These are phyloP conservation scores for Blastomyces percursus DNA, from an alignment of 2,329 filamentous ascomycete genomes.

Conservation along the genomic window DNA sequence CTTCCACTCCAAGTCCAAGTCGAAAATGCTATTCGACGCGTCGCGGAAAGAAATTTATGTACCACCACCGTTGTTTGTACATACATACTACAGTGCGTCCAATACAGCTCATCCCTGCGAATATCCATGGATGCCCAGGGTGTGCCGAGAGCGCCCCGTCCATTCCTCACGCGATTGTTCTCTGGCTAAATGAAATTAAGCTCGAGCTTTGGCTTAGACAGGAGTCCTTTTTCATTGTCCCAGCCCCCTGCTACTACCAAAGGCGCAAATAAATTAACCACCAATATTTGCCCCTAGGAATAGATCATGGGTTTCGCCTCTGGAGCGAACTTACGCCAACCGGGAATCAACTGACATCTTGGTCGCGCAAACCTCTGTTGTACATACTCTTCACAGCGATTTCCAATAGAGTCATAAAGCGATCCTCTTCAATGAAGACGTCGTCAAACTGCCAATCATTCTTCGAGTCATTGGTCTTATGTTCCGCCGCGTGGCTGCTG, in stretches of 20 bases:
- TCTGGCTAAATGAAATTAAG: not conserved
- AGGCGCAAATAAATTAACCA: not conserved
- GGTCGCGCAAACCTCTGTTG: conserved; percentile 12
- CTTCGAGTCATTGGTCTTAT: not conserved
- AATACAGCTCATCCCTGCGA: not conserved
- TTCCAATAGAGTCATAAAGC: conserved; percentile 21
- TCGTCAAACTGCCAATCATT: conserved; percentile 20
- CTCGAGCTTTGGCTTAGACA: not conserved
- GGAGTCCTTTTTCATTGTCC: not conserved
- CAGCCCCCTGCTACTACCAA: not conserved
- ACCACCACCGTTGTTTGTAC: not conserved
- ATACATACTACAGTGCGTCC: not conserved
- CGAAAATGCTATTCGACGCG: not conserved
- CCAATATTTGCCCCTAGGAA: not conserved
- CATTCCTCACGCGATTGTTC: not conserved
- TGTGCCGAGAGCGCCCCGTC: not conserved
- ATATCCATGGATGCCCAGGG: not conserved
- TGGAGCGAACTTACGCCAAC: not conserved
- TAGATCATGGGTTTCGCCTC: not conserved
- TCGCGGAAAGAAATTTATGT: not conserved
- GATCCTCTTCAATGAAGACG: conserved; percentile 18
- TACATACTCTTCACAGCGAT: conserved; percentile 17
- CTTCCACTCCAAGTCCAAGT: not conserved
- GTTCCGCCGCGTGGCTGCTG: conserved; percentile 22
- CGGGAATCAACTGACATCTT: conserved; percentile 8